phyloP scores from a whole-genome alignment of 768 basidiomycete genomes.

The Pleurotus giganteus region DNA sequence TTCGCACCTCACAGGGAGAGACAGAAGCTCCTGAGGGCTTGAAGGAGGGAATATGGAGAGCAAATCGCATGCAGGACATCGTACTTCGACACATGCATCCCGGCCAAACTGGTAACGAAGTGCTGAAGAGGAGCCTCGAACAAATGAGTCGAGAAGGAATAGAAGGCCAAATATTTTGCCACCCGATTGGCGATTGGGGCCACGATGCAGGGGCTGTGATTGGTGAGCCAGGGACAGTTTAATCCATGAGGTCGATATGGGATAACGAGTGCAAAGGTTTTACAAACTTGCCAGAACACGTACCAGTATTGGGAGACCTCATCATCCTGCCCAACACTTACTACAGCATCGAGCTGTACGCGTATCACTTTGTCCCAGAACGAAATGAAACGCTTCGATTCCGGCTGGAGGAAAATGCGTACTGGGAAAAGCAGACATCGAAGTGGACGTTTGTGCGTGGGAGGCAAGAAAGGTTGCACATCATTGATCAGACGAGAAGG shows the following conservation, averaged over 20 bases:
- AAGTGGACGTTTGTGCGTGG: slow-evolving; percentile 50
- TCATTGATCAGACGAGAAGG: slow-evolving; percentile 28
- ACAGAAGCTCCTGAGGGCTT: slow-evolving; percentile 40
- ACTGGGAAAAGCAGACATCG: slow-evolving; percentile 34
- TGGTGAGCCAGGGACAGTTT: slow-evolving; percentile 26
- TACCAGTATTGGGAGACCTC: slow-evolving; percentile 47
- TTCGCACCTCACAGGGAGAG: slow-evolving; percentile 37
- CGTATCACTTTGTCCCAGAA: slow-evolving; percentile 47
- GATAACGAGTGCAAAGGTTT: slow-evolving; percentile 29
- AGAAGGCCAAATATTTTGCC: slow-evolving; percentile 47
- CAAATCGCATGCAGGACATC: slow-evolving; percentile 53
- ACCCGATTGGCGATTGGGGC: slow-evolving; percentile 58
- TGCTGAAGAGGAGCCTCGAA: slow-evolving; percentile 36
- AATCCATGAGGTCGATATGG: not conserved
- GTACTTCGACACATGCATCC: slow-evolving; percentile 41
- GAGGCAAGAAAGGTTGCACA: slow-evolving; percentile 45
- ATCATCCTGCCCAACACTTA: slow-evolving; percentile 46
- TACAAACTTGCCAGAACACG: slow-evolving; percentile 40
- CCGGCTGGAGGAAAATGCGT: slow-evolving; percentile 42
- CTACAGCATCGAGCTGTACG: slow-evolving; percentile 54
- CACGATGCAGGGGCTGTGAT: slow-evolving; percentile 51
- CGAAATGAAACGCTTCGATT: slow-evolving; percentile 45
- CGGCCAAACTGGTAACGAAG: slow-evolving; percentile 45
- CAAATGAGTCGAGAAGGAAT: slow-evolving; percentile 45
- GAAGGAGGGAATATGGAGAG: slow-evolving; percentile 40